Conservation (phyloP, 148 eudicot genomes). For the Vaccinium vitisidaea region DNA sequence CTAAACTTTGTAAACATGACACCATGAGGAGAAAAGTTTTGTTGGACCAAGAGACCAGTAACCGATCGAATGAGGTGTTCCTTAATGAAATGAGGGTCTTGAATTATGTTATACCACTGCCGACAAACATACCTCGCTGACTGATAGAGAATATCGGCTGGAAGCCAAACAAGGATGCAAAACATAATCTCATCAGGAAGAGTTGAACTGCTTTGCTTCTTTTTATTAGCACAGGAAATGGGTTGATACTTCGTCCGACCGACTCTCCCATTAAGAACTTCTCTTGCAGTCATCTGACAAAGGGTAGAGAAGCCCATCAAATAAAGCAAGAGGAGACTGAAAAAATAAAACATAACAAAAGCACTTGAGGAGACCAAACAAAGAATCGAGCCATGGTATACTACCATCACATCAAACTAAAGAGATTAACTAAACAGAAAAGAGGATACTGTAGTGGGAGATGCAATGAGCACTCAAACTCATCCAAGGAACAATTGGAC, state of each 20-base stretch:
- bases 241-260: not conserved
- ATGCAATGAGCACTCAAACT: no score
- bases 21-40: not conserved
- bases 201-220: not conserved
- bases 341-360: no score
- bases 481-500: no score
- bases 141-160: not conserved
- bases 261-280: not conserved
- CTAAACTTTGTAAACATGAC: not conserved
- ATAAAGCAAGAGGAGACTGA: not conserved
- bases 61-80: not conserved
- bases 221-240: not conserved
- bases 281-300: not conserved
- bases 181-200: constrained; percentile 5
- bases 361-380: no score
- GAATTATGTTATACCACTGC: not conserved
- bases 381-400: no score
- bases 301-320: not conserved
- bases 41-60: not conserved
- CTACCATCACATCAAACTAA: no score
- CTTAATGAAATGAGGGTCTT: not conserved
- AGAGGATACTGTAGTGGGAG: no score
- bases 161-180: not conserved
- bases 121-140: not conserved
- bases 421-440: no score